Evolutionary conservation across 345 rosid genomes (phyloP).

Genomic region (Euphorbia peplus): DNA sequence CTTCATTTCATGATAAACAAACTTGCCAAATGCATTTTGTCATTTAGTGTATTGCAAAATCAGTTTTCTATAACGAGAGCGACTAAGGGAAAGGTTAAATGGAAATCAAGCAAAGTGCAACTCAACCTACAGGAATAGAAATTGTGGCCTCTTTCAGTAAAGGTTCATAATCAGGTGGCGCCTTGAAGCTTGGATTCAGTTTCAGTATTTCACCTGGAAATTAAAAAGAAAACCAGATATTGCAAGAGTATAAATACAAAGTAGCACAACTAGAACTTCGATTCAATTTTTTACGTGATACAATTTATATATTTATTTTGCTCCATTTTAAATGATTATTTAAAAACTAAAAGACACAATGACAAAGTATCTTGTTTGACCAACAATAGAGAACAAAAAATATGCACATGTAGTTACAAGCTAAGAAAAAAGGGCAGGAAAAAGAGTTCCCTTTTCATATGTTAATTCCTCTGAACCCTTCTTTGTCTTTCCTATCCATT

Average conservation of each 20-base stretch:
- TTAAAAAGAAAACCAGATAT: slow-evolving; percentile 18
- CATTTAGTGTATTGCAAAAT: background rate
- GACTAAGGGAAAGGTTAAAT: background rate
- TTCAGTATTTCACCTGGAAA: slow-evolving; percentile 76
- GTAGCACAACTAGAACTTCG: background rate
- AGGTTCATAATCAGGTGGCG: slow-evolving; percentile 79
- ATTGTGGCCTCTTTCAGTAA: slow-evolving; percentile 72
- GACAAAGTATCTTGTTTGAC: background rate
- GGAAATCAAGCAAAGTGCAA: slow-evolving; percentile 10
- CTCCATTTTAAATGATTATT: background rate
- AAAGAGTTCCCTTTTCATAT: background rate
- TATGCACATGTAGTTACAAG: background rate
- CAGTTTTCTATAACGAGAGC: background rate
- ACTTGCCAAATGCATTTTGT: background rate
- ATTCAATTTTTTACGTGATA: background rate
- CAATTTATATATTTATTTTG: background rate
- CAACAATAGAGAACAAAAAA: background rate
- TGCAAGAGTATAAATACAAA: background rate
- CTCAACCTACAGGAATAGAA: slow-evolving; percentile 68
- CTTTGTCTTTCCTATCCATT: background rate
- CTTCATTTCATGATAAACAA: background rate
- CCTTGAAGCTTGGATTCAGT: slow-evolving; percentile 79
- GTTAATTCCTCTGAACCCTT: background rate
- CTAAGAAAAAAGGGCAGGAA: too few species aligned
- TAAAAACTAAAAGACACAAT: background rate